Evolutionary conservation across 108 stramenopile species (phyloP), one percentile per base, ranked within the genome.

Genomic region (Parietichytrium sp.): DNA sequence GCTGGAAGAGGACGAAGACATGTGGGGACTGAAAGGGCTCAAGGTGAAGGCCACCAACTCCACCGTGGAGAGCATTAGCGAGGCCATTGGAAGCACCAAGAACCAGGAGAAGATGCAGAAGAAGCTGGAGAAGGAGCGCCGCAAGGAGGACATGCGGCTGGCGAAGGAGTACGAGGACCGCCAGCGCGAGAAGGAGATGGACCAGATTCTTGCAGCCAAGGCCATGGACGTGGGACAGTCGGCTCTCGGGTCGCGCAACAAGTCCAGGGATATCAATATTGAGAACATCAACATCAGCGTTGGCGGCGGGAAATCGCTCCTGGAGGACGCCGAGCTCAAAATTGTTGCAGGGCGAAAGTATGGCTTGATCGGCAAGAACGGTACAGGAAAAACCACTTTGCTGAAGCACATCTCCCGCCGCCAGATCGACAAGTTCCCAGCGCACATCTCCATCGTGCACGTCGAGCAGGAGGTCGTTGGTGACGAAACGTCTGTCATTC

Each of bases 301-400:
- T n/a, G 61, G 61, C 38, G 85, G 80, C 23, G 92, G 92, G 42
- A 29, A 83, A 47, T 85, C 89, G 48, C 84, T 95, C 12, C 83
- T 95, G 80, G 61, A 88, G 80, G 89, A 92, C 83, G 93, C 93
- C 6, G 79, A 84, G n/a, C 85, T 92, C 47, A 92, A 86, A 3
- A 61, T 95, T 15, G 87, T 88, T 8, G 49, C 82, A 38, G 92
- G 92, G 20, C 83, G 92, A 8, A 78, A 93, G 29, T 96, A 96
- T 84, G 95, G 95, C 25, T 80, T 96, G 33, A 92, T 96, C 81
- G 95, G 96, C 7, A 80, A 91, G 10, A 96, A 96, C 85, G 95
- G 93, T 3, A 88, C 90, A 52, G 96, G 96, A 2, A 97, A 95
- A 83, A 92, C 93, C 31, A 94, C 93, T 29, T 80, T 94, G 52